Base-by-base conservation (phyloP, 495 filamentous ascomycete species). In the Hyaloscypha finlandica region DNA sequence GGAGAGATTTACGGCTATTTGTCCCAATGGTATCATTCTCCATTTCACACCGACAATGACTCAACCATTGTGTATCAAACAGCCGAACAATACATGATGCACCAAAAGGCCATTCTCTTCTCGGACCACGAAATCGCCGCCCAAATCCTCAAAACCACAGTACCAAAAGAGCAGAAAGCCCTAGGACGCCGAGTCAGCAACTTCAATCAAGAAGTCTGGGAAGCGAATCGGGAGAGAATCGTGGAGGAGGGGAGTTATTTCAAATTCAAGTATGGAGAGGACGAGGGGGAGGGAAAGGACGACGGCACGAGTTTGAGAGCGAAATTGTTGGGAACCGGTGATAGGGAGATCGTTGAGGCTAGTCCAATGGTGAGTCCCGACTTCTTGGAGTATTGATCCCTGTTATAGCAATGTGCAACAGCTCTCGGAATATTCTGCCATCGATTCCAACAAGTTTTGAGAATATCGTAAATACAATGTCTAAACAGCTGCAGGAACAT, bases 271-370 rank as follows among this genome's bases (percentile, higher is more conserved):
- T 54, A 66, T 42, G 64, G 60, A 14, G 37, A 75, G 73, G 65
- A 77, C 73, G 63, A 70, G 77, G 71, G 68, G 89, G 57, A 71
- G 90, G 3, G 85, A 81, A 19, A 79, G 82, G 14, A 72, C 81
- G 60, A 81, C 85, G 75, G 61, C 89, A 16, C 83, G 88, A 9
- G 88, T 87, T 71, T 86, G 64, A 78, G 74, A 63, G 75, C 74
- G 63, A 70, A 77, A 70, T 66, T 92, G 52, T 69, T 91, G 52
- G 76, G 65, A 25, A 91, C 89, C 1, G 87, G 83, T 8, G 80
- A 83, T 6, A 75, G 82, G 59, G 83, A 88, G 75, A 61, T 92
- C 9, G 85, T 90, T 3, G 89, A 90, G 78, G 87, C 87, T 55
- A 79, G 79, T 65, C 86, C 88, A 53, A 79, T 25, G 25, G 25